These are phyloP conservation scores for Ophiostoma himal-ulmi DNA, from an alignment of 2,329 filamentous ascomycete genomes.

Conservation along the genomic window DNA sequence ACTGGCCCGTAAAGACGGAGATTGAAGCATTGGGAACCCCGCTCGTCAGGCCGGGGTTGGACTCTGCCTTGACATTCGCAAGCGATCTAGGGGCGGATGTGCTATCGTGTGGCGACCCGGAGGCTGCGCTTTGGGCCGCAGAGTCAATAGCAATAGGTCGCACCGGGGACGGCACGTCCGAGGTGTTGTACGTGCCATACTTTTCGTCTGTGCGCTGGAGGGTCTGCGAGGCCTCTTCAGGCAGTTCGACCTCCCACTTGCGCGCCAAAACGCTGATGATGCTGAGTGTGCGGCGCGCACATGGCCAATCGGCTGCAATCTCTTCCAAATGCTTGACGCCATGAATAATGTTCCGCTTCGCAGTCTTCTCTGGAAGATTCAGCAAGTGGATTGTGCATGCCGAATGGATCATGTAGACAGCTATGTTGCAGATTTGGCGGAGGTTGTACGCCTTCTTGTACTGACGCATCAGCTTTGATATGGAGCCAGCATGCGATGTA, in stretches of 20 bases:
- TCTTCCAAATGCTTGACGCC: conserved; percentile 89
- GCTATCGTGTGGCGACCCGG: not conserved
- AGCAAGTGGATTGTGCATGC: conserved; percentile 92
- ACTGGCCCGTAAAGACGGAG: not conserved
- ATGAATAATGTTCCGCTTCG: conserved; percentile 81
- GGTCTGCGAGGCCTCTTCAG: conserved; percentile 71
- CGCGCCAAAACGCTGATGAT: conserved; percentile 78
- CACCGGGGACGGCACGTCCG: conserved; percentile 54
- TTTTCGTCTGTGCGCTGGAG: conserved; percentile 73
- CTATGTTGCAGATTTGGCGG: conserved; percentile 92
- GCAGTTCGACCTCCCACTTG: conserved; percentile 86
- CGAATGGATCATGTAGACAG: conserved; percentile 90
- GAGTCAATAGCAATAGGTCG: conserved; percentile 25
- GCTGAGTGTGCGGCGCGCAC: conserved; percentile 74
- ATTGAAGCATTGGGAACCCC: not conserved
- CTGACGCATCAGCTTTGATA: conserved; percentile 88
- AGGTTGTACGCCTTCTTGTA: conserved; percentile 91
- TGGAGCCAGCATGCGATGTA: conserved; percentile 79
- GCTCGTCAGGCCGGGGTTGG: not conserved
- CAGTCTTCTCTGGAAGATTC: conserved; percentile 87
- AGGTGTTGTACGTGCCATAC: conserved; percentile 65
- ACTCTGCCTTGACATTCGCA: not conserved
- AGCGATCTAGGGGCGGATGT: not conserved
- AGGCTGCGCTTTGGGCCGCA: not conserved
- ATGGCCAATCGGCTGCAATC: conserved; percentile 91